Base-by-base conservation (phyloP, 2,329 filamentous ascomycete species). In the Alternaria infectoria region DNA sequence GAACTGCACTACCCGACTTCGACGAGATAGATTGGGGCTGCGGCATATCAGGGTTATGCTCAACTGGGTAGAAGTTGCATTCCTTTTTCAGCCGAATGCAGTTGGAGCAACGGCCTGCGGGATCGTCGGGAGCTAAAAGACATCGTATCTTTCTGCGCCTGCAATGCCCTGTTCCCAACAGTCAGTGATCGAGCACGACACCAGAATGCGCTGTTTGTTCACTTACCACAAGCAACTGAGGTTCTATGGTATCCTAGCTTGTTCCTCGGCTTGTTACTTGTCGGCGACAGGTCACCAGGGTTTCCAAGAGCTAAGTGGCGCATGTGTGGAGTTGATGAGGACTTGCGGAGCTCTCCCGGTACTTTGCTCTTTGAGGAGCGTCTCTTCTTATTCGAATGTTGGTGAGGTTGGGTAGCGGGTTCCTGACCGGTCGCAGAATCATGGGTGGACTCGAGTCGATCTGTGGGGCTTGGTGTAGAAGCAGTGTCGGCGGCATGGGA, bases 221-320 rank as follows among this genome's bases (percentile, higher is more conserved):
- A 89, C 94, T 88, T 87, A 98, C 95, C 91, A 84, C 95, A 98
- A 71, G 95, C 96, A 72, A 97, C 93, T 47, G 94, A 96, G 36
- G 93, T 97, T 75, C 95, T 89, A 83, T 97, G 95, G 78, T 98
- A 98, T 43, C 95, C 95, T 65, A 98, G 86, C 81, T 97, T 97
- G 80, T 97, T 97, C 76, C 94, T 89, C 76, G 89, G 88, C 78
- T 91, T 91, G 71, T 91, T 88, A 36, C 87, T 85, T 46, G 79
- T 81, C 55, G 83, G 82, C 65, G 83, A 83, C 67, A 85, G 74
- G 40, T 81, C 81, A 71, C 78, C 77, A 45, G 77, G 75, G 36
- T 77, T 79, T 36, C 71, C 69, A 19, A 79, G 69, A 21, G 76
- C 74, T 40, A 81, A 68, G 57, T 79, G 81, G 69, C 80, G 82